phyloP scores from a whole-genome alignment of 1,139 yeast species.

The Blastobotrys niveus region DNA sequence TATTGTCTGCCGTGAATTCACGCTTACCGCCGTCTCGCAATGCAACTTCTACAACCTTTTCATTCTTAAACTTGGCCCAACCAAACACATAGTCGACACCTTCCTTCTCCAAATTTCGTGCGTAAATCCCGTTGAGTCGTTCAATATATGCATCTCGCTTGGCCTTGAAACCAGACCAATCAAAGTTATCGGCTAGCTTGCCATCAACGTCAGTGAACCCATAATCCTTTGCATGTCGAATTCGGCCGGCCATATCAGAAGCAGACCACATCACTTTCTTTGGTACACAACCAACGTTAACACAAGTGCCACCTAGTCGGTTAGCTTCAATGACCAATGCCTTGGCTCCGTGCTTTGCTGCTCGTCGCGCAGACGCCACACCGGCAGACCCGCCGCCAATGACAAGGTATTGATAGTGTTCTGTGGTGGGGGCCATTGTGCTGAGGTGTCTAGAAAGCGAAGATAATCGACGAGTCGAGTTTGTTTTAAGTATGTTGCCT shows the following conservation, averaged over 20 bases:
- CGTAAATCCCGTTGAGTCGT: constrained; percentile 89
- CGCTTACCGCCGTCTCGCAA: constrained; percentile 41
- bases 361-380: constrained; percentile 94
- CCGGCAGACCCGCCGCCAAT: constrained; percentile 99
- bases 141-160: constrained; percentile 88
- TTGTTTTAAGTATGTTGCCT: constrained; percentile 9
- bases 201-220: constrained; percentile 58
- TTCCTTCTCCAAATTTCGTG: constrained; percentile 76
- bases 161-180: constrained; percentile 73
- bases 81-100: constrained; percentile 86
- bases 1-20: constrained; percentile 69
- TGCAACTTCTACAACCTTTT: constrained; percentile 78
- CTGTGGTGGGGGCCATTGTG: constrained; percentile 50
- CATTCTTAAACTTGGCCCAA: constrained; percentile 61
- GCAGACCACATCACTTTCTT: constrained; percentile 99
- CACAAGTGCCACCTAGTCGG: constrained; percentile 93
- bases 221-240: constrained; percentile 70
- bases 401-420: constrained; percentile 80
- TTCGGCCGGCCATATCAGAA: constrained; percentile 73
- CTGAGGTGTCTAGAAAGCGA: constrained; percentile 3
- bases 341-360: constrained; percentile 89
- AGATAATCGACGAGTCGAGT: constrained; percentile 2
- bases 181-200: constrained; percentile 48
- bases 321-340: constrained; percentile 75
- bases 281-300: constrained; percentile 98